Conservation (phyloP, 2,329 filamentous ascomycete species). For the Penicillium sp. region DNA sequence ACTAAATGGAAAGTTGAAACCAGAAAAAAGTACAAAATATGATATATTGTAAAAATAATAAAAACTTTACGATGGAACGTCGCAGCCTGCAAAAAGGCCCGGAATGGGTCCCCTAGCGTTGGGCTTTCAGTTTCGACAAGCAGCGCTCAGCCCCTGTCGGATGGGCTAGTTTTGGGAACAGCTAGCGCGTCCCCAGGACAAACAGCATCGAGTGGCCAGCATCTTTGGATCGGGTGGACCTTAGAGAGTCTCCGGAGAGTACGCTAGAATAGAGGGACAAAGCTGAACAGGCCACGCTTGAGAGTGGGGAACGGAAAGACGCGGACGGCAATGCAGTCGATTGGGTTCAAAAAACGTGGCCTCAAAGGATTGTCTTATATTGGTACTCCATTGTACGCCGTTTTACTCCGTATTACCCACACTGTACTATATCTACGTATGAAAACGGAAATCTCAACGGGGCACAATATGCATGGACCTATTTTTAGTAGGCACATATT, state of each 20-base stretch:
- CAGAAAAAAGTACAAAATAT: background rate
- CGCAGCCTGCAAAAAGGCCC: constrained; percentile 12
- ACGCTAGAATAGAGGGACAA: constrained; percentile 1
- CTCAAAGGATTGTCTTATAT: constrained; percentile 4
- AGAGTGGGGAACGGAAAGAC: constrained; percentile 28
- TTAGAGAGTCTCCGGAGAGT: constrained; percentile 1
- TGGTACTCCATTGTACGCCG: constrained; percentile 1
- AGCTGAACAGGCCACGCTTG: constrained; percentile 16
- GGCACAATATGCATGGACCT: background rate
- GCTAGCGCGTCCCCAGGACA: constrained; percentile 18
- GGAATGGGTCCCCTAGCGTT: constrained; percentile 14
- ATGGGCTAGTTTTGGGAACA: constrained; percentile 11
- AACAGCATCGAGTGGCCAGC: constrained; percentile 21
- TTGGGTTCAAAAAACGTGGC: constrained; percentile 21
- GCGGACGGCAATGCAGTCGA: constrained; percentile 31
- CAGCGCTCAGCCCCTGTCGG: constrained; percentile 18
- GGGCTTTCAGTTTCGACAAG: background rate
- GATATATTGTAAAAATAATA: background rate
- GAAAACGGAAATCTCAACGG: constrained; percentile 1
- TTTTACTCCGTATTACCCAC: background rate
- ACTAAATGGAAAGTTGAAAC: background rate
- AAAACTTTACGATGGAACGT: constrained; percentile 4
- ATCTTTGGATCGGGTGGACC: constrained; percentile 15
- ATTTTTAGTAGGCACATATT: background rate
- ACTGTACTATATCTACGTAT: background rate